A percentile compares a stretch with the other conserved stretches of the same genome.
phyloP scores from a whole-genome alignment of 1,284 basidiomycete species.

The Athelia sp. region DNA sequence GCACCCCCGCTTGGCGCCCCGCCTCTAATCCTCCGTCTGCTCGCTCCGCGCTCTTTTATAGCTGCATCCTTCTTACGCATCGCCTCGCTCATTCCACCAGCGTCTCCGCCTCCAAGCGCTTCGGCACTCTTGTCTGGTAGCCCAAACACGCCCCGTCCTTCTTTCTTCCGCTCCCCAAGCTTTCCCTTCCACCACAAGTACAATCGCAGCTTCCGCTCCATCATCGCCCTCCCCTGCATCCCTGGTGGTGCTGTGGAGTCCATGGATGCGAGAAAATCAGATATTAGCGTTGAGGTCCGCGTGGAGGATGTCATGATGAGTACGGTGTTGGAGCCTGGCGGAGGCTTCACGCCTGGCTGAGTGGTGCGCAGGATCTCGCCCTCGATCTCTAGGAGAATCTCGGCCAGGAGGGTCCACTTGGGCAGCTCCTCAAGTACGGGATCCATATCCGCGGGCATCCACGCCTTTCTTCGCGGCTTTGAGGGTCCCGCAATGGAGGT shows the following conservation, averaged over 20 bases:
- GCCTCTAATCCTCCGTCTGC: slow-evolving; percentile 59
- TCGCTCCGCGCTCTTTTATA: slow-evolving; percentile 46
- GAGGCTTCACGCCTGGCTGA: slow-evolving; percentile 25
- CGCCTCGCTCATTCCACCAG: slow-evolving; percentile 53
- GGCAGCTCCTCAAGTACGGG: slow-evolving; percentile 92
- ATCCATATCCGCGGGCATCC: slow-evolving; percentile 79
- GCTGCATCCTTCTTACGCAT: slow-evolving; percentile 72
- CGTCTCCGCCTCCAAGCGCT: slow-evolving; percentile 11
- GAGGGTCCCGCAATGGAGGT: not conserved
- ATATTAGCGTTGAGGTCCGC: slow-evolving; percentile 68
- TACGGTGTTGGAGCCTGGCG: slow-evolving; percentile 68
- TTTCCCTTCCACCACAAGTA: slow-evolving; percentile 84
- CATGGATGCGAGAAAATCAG: slow-evolving; percentile 74
- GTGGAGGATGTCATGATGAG: slow-evolving; percentile 89
- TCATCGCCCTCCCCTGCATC: slow-evolving; percentile 67
- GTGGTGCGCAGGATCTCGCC: slow-evolving; percentile 73
- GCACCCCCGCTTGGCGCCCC: slow-evolving; percentile 52
- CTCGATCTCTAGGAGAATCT: slow-evolving; percentile 90
- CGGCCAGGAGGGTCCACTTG: slow-evolving; percentile 88
- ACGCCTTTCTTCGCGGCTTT: slow-evolving; percentile 26
- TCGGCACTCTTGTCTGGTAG: slow-evolving; percentile 15
- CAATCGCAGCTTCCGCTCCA: slow-evolving; percentile 65
- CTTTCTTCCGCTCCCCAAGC: slow-evolving; percentile 38
- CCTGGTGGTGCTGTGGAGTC: slow-evolving; percentile 54
- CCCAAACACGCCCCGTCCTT: slow-evolving; percentile 19